These are phyloP conservation scores for Lathyrus sativus DNA, from an alignment of 306 rosid species.

Conservation along the genomic window DNA sequence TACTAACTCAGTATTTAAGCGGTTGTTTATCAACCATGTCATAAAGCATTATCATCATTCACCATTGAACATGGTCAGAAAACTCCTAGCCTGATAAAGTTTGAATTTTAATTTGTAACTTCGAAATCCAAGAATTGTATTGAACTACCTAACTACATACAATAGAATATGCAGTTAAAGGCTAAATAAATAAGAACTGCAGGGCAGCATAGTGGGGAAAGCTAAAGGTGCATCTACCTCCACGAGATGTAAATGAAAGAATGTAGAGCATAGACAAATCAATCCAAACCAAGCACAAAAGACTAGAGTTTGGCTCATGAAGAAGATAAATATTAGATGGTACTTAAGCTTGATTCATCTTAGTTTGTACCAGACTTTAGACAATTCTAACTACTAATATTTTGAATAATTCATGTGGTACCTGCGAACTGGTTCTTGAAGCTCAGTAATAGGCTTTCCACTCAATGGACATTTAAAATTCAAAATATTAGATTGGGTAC, in stretches of 20 bases:
- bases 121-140: neutral
- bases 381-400: conserved; percentile 15
- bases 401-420: conserved; percentile 37
- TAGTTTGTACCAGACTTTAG: neutral
- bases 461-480: conserved; percentile 76
- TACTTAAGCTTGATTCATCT: neutral
- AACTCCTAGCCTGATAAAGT: neutral
- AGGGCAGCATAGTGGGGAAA: neutral
- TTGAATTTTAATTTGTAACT: neutral
- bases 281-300: neutral
- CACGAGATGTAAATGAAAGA: neutral
- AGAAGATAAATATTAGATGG: neutral
- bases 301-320: neutral
- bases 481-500: conserved; percentile 67
- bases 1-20: neutral
- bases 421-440: conserved; percentile 88
- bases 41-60: neutral
- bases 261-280: neutral
- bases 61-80: neutral
- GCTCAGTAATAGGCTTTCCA: conserved; percentile 78
- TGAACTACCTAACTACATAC: conserved; percentile 1
- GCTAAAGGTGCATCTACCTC: neutral
- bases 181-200: neutral
- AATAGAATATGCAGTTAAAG: neutral
- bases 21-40: neutral